Evolutionary conservation across 2,329 filamentous ascomycete genomes (phyloP).

Genomic region (Xylaria sp.): DNA sequence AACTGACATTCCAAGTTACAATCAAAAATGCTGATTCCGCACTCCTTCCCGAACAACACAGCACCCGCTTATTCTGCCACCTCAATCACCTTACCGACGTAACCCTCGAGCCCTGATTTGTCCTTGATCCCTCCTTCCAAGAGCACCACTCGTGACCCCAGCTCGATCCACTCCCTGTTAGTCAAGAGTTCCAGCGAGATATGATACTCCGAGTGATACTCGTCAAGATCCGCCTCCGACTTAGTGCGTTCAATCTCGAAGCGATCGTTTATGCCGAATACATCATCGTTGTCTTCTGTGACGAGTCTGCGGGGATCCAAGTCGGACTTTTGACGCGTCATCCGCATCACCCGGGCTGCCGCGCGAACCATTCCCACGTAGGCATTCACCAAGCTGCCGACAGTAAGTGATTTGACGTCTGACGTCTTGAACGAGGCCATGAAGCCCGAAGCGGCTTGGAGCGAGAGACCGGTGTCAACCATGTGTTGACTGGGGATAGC

Average conservation of each 20-base stretch:
- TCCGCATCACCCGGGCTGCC: conserved; percentile 71
- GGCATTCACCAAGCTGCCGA: conserved; percentile 74
- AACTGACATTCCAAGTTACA: conserved; percentile 7
- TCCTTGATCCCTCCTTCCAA: conserved; percentile 72
- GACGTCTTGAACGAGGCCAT: conserved; percentile 70
- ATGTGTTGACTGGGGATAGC: conserved; percentile 63
- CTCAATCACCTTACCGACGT: conserved; percentile 69
- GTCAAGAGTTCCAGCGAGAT: conserved; percentile 71
- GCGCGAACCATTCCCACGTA: conserved; percentile 88
- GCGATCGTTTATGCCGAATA: conserved; percentile 61
- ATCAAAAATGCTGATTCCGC: conserved; percentile 9
- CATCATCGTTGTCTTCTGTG: conserved; percentile 52
- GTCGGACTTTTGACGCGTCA: conserved; percentile 41
- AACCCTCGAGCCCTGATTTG: conserved; percentile 69
- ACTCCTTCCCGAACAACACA: background rate
- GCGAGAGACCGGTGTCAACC: conserved; percentile 56
- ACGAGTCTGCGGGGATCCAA: conserved; percentile 31
- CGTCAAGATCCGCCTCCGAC: conserved; percentile 30
- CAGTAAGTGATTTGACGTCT: conserved; percentile 63
- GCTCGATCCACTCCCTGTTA: conserved; percentile 72
- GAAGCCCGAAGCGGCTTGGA: conserved; percentile 69
- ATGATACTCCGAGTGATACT: conserved; percentile 46
- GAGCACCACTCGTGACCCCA: conserved; percentile 70
- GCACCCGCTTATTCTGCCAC: conserved; percentile 52
- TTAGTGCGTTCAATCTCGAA: conserved; percentile 41